These are phyloP conservation scores for Achaetomium macrosporum DNA, from an alignment of 2,329 filamentous ascomycete species.

Conservation along the genomic window DNA sequence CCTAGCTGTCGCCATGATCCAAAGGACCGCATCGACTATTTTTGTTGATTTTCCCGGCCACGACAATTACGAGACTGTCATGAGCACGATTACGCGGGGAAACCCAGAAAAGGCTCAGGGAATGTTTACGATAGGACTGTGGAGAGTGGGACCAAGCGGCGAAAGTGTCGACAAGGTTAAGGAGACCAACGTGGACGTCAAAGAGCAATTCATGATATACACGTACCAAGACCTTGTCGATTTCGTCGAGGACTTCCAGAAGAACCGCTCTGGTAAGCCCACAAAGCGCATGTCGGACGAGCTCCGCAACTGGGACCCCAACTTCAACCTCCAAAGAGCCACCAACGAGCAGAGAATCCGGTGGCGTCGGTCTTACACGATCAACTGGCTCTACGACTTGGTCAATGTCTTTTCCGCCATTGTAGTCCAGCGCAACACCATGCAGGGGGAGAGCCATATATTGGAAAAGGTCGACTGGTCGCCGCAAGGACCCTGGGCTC, in stretches of 20 bases:
- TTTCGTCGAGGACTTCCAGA: slow-evolving; percentile 42
- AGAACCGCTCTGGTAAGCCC: slow-evolving; percentile 40
- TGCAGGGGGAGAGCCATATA: slow-evolving; percentile 30
- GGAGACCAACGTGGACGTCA: slow-evolving; percentile 31
- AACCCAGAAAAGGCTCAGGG: slow-evolving; percentile 29
- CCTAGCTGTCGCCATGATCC: slow-evolving; percentile 37
- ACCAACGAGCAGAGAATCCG: slow-evolving; percentile 35
- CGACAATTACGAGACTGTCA: slow-evolving; percentile 37
- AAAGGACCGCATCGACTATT: slow-evolving; percentile 33
- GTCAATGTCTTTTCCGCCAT: slow-evolving; percentile 40
- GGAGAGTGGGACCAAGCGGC: neutral
- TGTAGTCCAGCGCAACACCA: slow-evolving; percentile 34
- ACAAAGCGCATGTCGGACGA: slow-evolving; percentile 38
- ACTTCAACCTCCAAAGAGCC: slow-evolving; percentile 33
- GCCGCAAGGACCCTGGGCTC: slow-evolving; percentile 32
- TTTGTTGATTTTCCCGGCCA: slow-evolving; percentile 42
- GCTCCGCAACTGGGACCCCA: slow-evolving; percentile 38
- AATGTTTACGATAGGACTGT: slow-evolving; percentile 22
- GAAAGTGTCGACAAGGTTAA: slow-evolving; percentile 18
- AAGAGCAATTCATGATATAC: slow-evolving; percentile 40
- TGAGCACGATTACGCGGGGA: slow-evolving; percentile 35
- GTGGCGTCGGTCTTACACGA: slow-evolving; percentile 44
- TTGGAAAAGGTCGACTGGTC: slow-evolving; percentile 40
- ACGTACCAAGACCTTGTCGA: slow-evolving; percentile 38
- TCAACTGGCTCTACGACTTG: slow-evolving; percentile 48